Base-by-base conservation (phyloP, 2,329 filamentous ascomycete species). In the Arthrinium phaeospermum region DNA sequence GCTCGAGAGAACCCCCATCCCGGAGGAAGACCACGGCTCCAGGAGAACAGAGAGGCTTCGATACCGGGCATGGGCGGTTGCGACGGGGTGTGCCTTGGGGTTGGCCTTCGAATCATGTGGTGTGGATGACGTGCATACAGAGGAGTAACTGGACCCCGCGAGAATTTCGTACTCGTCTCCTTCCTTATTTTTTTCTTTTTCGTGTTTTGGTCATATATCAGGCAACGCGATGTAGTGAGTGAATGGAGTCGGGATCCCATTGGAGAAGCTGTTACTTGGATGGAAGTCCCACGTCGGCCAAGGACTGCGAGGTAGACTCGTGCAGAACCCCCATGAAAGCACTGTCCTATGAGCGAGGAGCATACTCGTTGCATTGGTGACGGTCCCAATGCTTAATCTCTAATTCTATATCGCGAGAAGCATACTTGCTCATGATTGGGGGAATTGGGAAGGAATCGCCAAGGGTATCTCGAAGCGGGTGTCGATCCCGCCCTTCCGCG, bases 401-500 rank as follows among this genome's bases (percentile, higher is more conserved):
- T 22, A 47, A 27, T 24, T 12, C 13, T 14, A 24, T 2, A 24
- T 51, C 10, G 10, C 47, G 47, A 51, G 47, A 10, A 10, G 47
- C 47, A 12, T 27, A 27, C 49, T 51, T 7, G 53, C 27, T 61
- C 10, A 14, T 61, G 53, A 61, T 61, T 61, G 27, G 47, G 19
- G 46, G 19, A 30, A 30, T 8, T 47, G 47, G n/a, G 49, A n/a
- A 51, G 10, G 49, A 4, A 51, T 24, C 49, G 7, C 27, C 53
- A 8, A 34, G 53, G 14, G 16, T 61, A 19, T 34, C 53, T 6
- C 6, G 16, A 6, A 6, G 57, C 57, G 57, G 57, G 10, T n/a
- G n/a, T n/a, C 57, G 5, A 64, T 41, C 12, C 57, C 57, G 57
- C 57, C 34, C 19, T 64, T 64, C 57, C 57, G 57, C 34, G 57